Evolutionary conservation across 768 basidiomycete species (phyloP).

Genomic region (Inosperma sp.): DNA sequence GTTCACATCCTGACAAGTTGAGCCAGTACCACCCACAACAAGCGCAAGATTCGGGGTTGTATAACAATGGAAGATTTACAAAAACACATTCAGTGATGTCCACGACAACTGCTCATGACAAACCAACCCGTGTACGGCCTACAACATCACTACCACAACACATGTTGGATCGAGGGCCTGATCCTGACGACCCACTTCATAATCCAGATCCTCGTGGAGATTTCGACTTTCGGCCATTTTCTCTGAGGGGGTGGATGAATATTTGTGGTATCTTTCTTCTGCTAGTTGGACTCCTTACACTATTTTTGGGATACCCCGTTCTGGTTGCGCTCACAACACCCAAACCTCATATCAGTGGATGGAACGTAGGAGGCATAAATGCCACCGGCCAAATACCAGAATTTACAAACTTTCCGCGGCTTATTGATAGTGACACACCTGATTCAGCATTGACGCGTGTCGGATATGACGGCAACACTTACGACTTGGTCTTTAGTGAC

Average conservation of each 20-base stretch:
- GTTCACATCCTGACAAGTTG: constrained; percentile 10
- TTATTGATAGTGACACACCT: constrained; percentile 82
- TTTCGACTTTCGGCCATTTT: constrained; percentile 65
- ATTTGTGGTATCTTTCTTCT: constrained; percentile 68
- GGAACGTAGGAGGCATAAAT: constrained; percentile 90
- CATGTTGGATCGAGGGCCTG: constrained; percentile 80
- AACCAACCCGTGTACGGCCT: constrained; percentile 27
- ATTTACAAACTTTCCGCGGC: constrained; percentile 56
- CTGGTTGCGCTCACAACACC: constrained; percentile 49
- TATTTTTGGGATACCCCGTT: constrained; percentile 90
- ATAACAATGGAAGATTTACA: constrained; percentile 54
- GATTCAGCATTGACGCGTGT: constrained; percentile 46
- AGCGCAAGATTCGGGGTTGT: constrained; percentile 41
- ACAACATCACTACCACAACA: constrained; percentile 64
- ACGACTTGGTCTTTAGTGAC: constrained; percentile 87
- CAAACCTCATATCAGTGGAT: constrained; percentile 42
- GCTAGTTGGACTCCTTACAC: constrained; percentile 58
- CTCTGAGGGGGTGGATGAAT: constrained; percentile 80
- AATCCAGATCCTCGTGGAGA: constrained; percentile 79
- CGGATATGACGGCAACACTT: constrained; percentile 72
- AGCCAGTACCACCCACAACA: constrained; percentile 54
- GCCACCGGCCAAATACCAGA: constrained; percentile 80
- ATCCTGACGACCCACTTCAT: constrained; percentile 87
- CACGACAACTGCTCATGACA: constrained; percentile 21
- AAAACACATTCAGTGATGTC: constrained; percentile 41